Evolutionary conservation across 805 yeast species (phyloP), one percentile per base, ranked within the genome.

Genomic region (Cyberlindnera samutprakarnensis): DNA sequence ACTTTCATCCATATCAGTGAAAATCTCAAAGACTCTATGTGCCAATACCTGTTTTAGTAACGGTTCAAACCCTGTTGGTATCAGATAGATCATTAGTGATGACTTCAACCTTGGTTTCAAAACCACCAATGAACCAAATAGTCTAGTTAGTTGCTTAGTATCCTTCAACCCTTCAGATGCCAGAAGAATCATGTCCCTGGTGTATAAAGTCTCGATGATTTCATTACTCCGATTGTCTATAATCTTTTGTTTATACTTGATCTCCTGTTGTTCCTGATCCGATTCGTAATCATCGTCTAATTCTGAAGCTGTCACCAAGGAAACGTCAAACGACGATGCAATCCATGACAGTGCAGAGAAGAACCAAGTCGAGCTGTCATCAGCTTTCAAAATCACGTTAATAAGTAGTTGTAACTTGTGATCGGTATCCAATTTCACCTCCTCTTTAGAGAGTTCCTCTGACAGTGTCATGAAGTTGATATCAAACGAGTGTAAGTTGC

Each of bases 1-100:
- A 11, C 27, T 31, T 21, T 42, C 41, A 14, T 23, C 21, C 7
- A 29, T 14, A 3, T 30, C 19, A 1, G 30, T 8, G 26, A 42
- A 35, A 19, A 9, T 26, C 10, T 15, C 4, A 13, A 30, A 26
- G 8, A 38, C 32, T 19, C 22, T 14, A 39, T 44, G 14, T 6
- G 30, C 4, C 19, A 43, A n/a, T 3, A 69, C 38, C 7, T 54
- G 42, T 6, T 43, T 33, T 34, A 46, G 51, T 21, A 67, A 46
- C 46, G 61, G 53, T 21, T 42, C 42, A 32, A 62, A 59, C 3
- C 64, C 51, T 3, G 54, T 54, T 2, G 75, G 69, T 5, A 61
- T 57, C 19, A 68, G 50, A 21, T 59, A 56, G 43, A 70, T 62
- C 36, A 68, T 59, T 14, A 68, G 44, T 19, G 57, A 56, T 11